These are phyloP conservation scores for Boletus patriciae DNA, from an alignment of 768 basidiomycete species.

Conservation along the genomic window DNA sequence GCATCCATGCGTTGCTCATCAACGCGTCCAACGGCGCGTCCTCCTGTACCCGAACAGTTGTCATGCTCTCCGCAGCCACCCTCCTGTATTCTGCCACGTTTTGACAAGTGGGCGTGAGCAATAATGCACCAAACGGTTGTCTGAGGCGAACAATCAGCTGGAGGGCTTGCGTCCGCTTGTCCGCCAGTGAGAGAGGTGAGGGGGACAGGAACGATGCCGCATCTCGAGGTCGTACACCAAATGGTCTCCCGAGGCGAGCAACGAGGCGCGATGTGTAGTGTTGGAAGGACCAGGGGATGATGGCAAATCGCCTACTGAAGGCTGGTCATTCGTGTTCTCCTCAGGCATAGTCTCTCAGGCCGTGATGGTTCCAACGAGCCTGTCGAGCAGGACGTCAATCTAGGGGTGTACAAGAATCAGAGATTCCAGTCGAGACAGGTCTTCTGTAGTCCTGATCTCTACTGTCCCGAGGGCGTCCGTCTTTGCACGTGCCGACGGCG, in stretches of 20 bases:
- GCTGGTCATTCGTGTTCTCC: neutral
- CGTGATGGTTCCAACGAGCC: neutral
- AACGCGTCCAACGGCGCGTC: neutral
- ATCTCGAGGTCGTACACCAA: neutral
- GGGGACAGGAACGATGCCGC: too few relatives aligned
- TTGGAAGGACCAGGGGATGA: too few relatives aligned
- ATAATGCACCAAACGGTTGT: too few relatives aligned
- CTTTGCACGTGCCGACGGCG: neutral
- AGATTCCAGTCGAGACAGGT: neutral
- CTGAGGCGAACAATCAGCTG: too few relatives aligned
- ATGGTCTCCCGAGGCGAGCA: neutral
- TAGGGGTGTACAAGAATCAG: neutral
- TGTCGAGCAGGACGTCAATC: neutral
- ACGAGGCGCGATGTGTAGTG: neutral
- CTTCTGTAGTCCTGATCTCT: neutral
- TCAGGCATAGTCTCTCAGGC: neutral
- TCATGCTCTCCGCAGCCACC: neutral
- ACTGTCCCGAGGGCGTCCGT: neutral
- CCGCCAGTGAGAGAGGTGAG: too few relatives aligned
- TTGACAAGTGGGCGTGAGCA: too few relatives aligned
- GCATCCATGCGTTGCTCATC: neutral
- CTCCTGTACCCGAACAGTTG: slow-evolving; percentile 3
- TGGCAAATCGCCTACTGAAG: too few relatives aligned
- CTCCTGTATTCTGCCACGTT: too few relatives aligned
- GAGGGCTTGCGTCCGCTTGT: too few relatives aligned